These are phyloP conservation scores for Anacardium occidentale DNA, from an alignment of 345 rosid genomes.

Conservation along the genomic window DNA sequence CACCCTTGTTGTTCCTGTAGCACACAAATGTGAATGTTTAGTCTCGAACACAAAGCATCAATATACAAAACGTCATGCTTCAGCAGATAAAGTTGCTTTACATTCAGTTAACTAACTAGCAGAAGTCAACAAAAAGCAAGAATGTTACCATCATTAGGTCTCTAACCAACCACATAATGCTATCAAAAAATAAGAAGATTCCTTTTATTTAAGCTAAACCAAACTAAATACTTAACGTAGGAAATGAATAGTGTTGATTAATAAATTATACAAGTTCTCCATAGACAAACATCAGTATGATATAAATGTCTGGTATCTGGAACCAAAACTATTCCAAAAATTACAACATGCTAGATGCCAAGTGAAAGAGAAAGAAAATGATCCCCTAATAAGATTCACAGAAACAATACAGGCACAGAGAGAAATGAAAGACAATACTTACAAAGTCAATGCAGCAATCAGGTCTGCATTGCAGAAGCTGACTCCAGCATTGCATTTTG, in stretches of 20 bases:
- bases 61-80: not conserved
- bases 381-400: not conserved
- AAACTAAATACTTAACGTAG: not conserved
- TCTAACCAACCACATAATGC: not conserved
- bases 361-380: not conserved
- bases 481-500: conserved; percentile 75
- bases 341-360: not conserved
- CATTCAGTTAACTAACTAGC: not conserved
- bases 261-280: not conserved
- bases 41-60: not conserved
- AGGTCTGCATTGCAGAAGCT: conserved; percentile 69
- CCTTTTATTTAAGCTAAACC: not conserved
- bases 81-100: no score
- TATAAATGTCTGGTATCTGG: not conserved
- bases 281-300: not conserved
- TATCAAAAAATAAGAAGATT: not conserved
- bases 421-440: conserved; percentile 27
- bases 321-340: not conserved
- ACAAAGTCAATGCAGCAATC: conserved; percentile 69
- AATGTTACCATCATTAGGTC: not conserved
- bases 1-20: conserved; percentile 79
- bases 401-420: not conserved
- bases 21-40: not conserved
- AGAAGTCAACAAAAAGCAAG: not conserved
- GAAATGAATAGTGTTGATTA: not conserved